Conservation (phyloP, 805 yeast genomes). For the Candida maesae region DNA sequence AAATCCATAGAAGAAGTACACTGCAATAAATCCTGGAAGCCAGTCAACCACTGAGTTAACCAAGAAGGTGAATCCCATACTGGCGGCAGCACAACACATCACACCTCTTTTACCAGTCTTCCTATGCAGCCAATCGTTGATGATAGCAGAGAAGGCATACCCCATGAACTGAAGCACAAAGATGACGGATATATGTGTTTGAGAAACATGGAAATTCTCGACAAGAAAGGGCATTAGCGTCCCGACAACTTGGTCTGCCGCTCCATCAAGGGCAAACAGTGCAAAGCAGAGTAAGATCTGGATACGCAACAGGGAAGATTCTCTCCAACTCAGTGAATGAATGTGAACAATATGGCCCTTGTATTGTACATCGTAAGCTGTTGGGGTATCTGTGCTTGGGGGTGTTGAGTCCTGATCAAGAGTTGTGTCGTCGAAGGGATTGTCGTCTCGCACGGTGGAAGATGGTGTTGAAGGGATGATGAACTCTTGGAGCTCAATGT, state of each 20-base stretch:
- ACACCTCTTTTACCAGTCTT: slow-evolving; percentile 33
- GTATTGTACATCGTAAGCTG: slow-evolving; percentile 1
- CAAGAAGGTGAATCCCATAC: background rate
- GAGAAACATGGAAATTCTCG: slow-evolving; percentile 42
- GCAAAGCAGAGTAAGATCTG: slow-evolving; percentile 40
- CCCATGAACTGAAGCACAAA: slow-evolving; percentile 53
- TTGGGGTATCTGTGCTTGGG: too few relatives aligned
- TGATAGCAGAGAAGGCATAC: slow-evolving; percentile 49
- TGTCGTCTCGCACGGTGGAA: background rate
- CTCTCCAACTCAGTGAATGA: slow-evolving; percentile 19
- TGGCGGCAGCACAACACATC: background rate
- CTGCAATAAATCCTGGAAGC: slow-evolving; percentile 30
- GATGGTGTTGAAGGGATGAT: background rate
- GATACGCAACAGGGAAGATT: slow-evolving; percentile 34
- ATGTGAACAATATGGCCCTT: slow-evolving; percentile 5
- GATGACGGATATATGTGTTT: slow-evolving; percentile 44
- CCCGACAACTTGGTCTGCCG: slow-evolving; percentile 58
- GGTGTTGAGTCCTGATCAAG: too few relatives aligned
- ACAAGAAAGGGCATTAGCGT: slow-evolving; percentile 52
- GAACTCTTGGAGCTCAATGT: background rate
- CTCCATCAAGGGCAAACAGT: slow-evolving; percentile 47
- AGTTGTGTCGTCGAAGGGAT: background rate
- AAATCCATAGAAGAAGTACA: slow-evolving; percentile 42
- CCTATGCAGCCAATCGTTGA: slow-evolving; percentile 40
- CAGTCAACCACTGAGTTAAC: background rate